These are phyloP conservation scores for Flaveria brownii DNA, from an alignment of 129 eudicot genomes.

Conservation along the genomic window DNA sequence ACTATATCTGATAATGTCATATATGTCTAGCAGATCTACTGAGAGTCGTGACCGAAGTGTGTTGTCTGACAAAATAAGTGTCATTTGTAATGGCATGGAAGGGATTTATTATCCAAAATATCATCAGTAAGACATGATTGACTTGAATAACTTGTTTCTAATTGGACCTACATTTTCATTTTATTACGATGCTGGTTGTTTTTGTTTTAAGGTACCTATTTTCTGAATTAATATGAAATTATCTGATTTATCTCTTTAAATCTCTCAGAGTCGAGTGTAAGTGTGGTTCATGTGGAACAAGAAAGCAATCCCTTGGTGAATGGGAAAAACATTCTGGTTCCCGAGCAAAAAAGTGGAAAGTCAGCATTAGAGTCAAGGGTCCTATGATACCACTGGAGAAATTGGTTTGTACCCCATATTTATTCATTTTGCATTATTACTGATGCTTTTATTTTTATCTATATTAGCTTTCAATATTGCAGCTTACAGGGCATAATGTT, in stretches of 20 bases:
- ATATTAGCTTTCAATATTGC: conserved; percentile 29
- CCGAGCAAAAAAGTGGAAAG: conserved; percentile 84
- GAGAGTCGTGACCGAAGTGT: conserved; percentile 34
- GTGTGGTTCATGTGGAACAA: conserved; percentile 87
- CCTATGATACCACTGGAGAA: conserved; percentile 55
- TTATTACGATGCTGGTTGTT: neutral
- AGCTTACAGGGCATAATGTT: conserved; percentile 50
- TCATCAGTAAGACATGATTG: conserved; percentile 59
- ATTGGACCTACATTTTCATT: neutral
- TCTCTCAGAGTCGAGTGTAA: conserved; percentile 66
- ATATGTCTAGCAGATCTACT: conserved; percentile 37
- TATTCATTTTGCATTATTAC: neutral
- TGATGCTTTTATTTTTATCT: conserved; percentile 6
- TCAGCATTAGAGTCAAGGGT: conserved; percentile 73
- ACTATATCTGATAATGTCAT: conserved; percentile 11
- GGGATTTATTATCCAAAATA: conserved; percentile 68
- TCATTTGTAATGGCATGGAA: conserved; percentile 80
- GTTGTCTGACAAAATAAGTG: conserved; percentile 64
- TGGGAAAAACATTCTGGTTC: conserved; percentile 96
- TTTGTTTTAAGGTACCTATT: neutral
- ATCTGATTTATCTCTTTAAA: conserved; percentile 13
- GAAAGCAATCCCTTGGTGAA: conserved; percentile 63
- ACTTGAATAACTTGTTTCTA: neutral
- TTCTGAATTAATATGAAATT: neutral
- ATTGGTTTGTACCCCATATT: conserved; percentile 55